Conservation (phyloP, 2,329 filamentous ascomycete genomes). For the Alternaria incomplexa region DNA sequence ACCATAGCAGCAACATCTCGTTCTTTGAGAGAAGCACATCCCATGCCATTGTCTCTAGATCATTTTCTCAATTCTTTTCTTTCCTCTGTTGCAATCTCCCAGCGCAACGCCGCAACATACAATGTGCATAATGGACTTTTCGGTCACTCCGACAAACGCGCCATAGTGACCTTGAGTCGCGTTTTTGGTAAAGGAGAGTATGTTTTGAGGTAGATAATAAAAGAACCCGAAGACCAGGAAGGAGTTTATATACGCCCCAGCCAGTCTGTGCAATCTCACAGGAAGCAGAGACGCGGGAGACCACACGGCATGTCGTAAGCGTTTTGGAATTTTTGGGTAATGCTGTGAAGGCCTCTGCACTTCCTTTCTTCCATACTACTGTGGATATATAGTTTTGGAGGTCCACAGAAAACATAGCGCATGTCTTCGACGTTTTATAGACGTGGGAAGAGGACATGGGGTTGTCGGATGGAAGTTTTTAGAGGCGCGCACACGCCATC, state of each 20-base stretch:
- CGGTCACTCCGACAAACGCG: neutral
- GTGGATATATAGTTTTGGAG: accelerated
- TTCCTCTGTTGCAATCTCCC: neutral
- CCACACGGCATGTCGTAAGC: too few species aligned
- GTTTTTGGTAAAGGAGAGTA: too few species aligned
- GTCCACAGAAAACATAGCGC: neutral
- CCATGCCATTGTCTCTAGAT: too few species aligned
- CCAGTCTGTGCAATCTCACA: neutral
- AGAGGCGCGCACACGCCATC: neutral
- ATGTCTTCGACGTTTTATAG: neutral
- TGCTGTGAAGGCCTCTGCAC: neutral
- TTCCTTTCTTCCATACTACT: neutral
- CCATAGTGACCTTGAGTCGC: too few species aligned
- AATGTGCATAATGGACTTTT: accelerated
- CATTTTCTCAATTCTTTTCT: too few species aligned
- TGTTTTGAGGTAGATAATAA: neutral
- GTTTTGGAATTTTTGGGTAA: neutral
- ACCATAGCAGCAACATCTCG: too few species aligned
- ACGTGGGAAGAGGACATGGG: neutral
- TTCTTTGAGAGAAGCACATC: too few species aligned
- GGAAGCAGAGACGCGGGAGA: neutral
- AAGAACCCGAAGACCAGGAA: too few species aligned
- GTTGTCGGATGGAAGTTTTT: too few species aligned
- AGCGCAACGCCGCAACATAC: neutral
- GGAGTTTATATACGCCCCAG: neutral